Evolutionary conservation across 2,329 filamentous ascomycete genomes (phyloP).

Genomic region (Colletotrichum tofieldiae): DNA sequence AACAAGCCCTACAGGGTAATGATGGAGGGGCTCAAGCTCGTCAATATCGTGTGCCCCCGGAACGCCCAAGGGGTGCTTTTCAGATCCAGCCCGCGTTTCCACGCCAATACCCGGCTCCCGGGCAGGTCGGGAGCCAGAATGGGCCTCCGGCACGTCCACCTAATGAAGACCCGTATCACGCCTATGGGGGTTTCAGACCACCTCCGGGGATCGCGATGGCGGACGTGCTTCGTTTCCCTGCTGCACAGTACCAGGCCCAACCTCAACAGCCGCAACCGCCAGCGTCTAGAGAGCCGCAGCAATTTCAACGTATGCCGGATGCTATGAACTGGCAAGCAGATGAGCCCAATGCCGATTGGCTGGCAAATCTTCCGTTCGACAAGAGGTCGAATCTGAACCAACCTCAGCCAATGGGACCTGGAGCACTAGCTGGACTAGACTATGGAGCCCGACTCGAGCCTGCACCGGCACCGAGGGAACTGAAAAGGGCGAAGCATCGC

Average conservation of each 20-base stretch:
- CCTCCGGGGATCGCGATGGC: not conserved
- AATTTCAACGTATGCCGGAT: not conserved
- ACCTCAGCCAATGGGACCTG: not conserved
- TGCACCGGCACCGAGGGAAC: not conserved
- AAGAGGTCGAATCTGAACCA: not conserved
- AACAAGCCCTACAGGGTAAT: not conserved
- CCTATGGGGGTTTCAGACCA: not conserved
- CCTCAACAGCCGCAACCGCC: not conserved
- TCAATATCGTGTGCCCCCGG: not conserved
- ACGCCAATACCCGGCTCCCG: not conserved
- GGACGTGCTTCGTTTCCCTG: too few relatives aligned
- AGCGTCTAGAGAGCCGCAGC: not conserved
- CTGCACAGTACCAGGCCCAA: not conserved
- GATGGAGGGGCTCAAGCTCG: not conserved
- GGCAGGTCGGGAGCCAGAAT: not conserved
- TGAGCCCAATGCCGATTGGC: not conserved
- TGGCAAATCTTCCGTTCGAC: too few relatives aligned
- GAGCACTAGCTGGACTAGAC: not conserved
- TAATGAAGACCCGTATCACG: not conserved
- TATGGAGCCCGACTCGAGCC: not conserved
- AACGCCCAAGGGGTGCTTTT: not conserved
- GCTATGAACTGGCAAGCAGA: not conserved
- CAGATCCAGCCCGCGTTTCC: not conserved
- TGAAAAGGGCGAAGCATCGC: not conserved
- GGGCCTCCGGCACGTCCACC: not conserved